Evolutionary conservation across 1,284 basidiomycete species (phyloP), one percentile per base, ranked within the genome.

Genomic region (Xerocomus amazonicus): DNA sequence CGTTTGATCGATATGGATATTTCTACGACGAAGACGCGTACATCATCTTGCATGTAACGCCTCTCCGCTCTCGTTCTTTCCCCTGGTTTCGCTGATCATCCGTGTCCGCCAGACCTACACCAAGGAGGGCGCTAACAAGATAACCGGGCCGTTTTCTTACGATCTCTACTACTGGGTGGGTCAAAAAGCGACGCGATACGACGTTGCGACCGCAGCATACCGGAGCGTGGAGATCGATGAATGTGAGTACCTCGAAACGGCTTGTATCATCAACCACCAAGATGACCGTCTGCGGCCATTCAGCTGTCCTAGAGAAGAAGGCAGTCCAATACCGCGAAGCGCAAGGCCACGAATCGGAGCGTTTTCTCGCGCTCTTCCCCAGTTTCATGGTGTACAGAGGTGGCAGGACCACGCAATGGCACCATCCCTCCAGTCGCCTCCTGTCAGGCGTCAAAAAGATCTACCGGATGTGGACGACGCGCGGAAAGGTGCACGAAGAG

Each of bases 131-230:
- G 9, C 74, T 46, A 72, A 81, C 17, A 59, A 72, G 6, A 66
- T 5, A 9, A 36, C 32, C 28, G 4, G 76, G 27, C 62, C 70
- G 3, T 63, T 84, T 6, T 76, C 74, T 0, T 81, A 80, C 55
- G 74, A 85, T 60, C 69, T 85, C 14, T 81, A 83, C 61, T 84
- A 84, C 62, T 85, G 82, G 83, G 69, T 84, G 4, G 81, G 83
- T 3, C 62, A 72, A 43, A 69, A 80, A 40, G 84, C 82, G 0
- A 76, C 70, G 9, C 78, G 81, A 56, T 81, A 85, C 54, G 81
- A 85, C 59, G 81, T 80, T 13, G 81, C 77, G 3, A 82, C 80
- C 6, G 82, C 81, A 2, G 82, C 81, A 1, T 84, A 82, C 65
- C 84, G 83, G 70, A 80, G 81, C 2, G 81, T 84, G 13, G 83